These are phyloP conservation scores for Saksenaea vasiformis DNA, from an alignment of 371 early-diverging fungal genomes.

Conservation along the genomic window DNA sequence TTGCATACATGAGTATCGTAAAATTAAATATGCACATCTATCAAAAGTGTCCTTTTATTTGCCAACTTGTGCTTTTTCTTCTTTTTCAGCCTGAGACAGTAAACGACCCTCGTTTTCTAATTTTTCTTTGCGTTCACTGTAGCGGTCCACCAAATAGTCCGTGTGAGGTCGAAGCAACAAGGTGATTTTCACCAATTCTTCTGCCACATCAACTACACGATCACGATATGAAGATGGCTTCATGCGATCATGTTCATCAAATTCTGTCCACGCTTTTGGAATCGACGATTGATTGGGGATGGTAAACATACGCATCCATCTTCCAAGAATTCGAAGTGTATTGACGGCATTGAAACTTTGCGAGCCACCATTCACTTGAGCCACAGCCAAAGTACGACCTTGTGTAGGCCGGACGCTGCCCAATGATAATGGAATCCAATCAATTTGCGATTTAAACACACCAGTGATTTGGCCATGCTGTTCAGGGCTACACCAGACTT, in stretches of 20 bases:
- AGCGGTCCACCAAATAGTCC: constrained; percentile 36
- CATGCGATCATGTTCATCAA: constrained; percentile 38
- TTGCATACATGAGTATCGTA: too few relatives aligned
- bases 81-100: too few relatives aligned
- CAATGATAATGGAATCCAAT: constrained; percentile 41
- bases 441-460: constrained; percentile 46
- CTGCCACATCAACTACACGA: constrained; percentile 48
- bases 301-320: constrained; percentile 52
- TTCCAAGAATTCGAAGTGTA: constrained; percentile 37
- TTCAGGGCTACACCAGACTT: constrained; percentile 49
- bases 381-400: constrained; percentile 36
- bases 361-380: constrained; percentile 46
- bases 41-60: too few relatives aligned
- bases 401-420: constrained; percentile 47
- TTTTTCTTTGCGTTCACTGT: constrained; percentile 42
- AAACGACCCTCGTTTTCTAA: too few relatives aligned
- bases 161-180: constrained; percentile 32
- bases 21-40: too few relatives aligned
- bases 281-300: constrained; percentile 47
- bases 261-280: constrained; percentile 51
- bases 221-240: constrained; percentile 34
- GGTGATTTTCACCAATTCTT: constrained; percentile 42
- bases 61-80: too few relatives aligned
- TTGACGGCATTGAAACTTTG: constrained; percentile 51
- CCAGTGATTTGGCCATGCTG: constrained; percentile 44